Percentiles rank a stretch among this genome's conserved stretches.
Evolutionary conservation across 1,139 yeast genomes (phyloP).

Genomic region (Suhomyces choctaworum): DNA sequence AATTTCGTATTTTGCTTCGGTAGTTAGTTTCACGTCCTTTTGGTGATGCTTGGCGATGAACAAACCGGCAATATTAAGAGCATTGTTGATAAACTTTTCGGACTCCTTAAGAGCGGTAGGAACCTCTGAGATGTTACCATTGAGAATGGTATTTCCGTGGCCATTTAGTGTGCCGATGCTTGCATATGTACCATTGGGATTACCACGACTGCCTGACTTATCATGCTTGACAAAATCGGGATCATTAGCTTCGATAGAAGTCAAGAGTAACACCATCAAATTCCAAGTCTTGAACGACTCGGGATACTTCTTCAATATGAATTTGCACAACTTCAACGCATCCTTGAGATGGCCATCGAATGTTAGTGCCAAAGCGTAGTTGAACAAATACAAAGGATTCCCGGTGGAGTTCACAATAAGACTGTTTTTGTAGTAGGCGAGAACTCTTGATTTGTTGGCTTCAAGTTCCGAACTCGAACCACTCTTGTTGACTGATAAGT

Average conservation of each 20-base stretch:
- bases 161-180: slow-evolving; percentile 5
- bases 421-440: slow-evolving; percentile 35
- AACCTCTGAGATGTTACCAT: slow-evolving; percentile 1
- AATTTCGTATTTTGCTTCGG: slow-evolving; percentile 52
- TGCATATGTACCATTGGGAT: slow-evolving; percentile 4
- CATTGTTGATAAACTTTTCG: slow-evolving; percentile 44
- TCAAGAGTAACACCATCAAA: slow-evolving; percentile 35
- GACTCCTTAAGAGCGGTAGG: slow-evolving; percentile 21
- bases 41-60: slow-evolving; percentile 35
- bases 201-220: slow-evolving; percentile 1
- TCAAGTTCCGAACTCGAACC: slow-evolving; percentile 25
- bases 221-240: slow-evolving; percentile 19
- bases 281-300: slow-evolving; percentile 51
- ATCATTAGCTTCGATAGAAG: slow-evolving; percentile 30
- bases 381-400: slow-evolving; percentile 31
- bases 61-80: slow-evolving; percentile 46
- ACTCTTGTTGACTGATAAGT: slow-evolving; percentile 31
- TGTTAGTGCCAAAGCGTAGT: slow-evolving; percentile 41
- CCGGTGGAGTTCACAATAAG: slow-evolving; percentile 45
- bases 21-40: slow-evolving; percentile 28
- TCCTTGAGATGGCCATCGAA: slow-evolving; percentile 27
- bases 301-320: slow-evolving; percentile 44
- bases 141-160: neutral
- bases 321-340: slow-evolving; percentile 43
- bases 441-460: slow-evolving; percentile 19